Evolutionary conservation across 345 rosid genomes (phyloP), one percentile per base, ranked within the genome.

Genomic region (Clausena lansium): DNA sequence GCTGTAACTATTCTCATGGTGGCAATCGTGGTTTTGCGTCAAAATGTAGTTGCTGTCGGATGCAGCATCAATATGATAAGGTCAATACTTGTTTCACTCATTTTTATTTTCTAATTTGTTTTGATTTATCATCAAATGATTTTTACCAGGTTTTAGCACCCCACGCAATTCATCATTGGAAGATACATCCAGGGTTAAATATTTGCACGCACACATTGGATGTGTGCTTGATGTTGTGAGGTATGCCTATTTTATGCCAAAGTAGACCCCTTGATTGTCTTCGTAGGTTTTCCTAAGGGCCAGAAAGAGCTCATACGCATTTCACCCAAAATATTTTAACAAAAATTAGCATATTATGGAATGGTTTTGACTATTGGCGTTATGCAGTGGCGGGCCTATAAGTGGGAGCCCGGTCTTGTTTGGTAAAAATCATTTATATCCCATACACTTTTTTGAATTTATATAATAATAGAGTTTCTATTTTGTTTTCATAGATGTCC

Each of bases 101-200:
- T 3, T 60, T 45, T 62, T 61, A 4, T 28, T 27, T 19, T 30
- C 55, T 52, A 19, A 52, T 52, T n/a, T 60, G 47, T 15, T 22
- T 72, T 50, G 7, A 27, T 5, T 33, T 79, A 45, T 24, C 61
- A 10, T 47, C 70, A 60, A 10, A 52, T 59, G n/a, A 55, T 30
- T 13, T 71, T 57, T 61, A 70, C 32, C 67, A 87, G 91, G 92
- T 73, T 67, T 35, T 38, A 14, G 32, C n/a, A 75, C 36, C 36
- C 28, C 24, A 19, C 83, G 50, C 5, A 82, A 67, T 72, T 80
- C 88, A n/a, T 33, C 62, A 11, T 57, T 89, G 68, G 78, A 87
- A 70, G 92, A 87, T 68, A 68, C 79, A 36, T 5, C 68, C 64
- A 86, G 90, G 78, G 76, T 82, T 61, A 67, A 82, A 69, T 83